phyloP scores from a whole-genome alignment of 257 asterid species.

The Nicotiana obtusifolia region DNA sequence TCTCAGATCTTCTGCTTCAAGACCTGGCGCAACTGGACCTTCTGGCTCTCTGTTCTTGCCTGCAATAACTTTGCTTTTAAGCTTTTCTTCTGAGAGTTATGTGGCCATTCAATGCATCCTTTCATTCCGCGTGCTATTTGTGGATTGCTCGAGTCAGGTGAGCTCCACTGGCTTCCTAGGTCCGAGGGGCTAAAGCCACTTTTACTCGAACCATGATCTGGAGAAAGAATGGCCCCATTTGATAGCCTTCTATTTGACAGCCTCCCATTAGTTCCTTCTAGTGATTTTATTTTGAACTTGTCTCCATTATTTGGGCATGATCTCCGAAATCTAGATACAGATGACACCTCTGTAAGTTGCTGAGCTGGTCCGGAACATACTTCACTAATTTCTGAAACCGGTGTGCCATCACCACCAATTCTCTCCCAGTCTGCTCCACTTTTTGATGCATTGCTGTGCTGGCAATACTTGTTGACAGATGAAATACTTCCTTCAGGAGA shows the following conservation, averaged over 20 bases:
- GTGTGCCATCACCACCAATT: conserved; percentile 32
- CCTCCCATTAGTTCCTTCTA: conserved; percentile 21
- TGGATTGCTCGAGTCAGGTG: conserved; percentile 60
- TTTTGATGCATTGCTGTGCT: conserved; percentile 30
- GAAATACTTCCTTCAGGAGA: conserved; percentile 54
- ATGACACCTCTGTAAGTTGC: conserved; percentile 37
- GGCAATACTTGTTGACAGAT: conserved; percentile 30
- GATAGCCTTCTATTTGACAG: conserved; percentile 39
- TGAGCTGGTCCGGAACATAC: conserved; percentile 27
- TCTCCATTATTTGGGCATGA: conserved; percentile 27
- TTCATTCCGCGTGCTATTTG: conserved; percentile 58
- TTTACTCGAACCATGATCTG: conserved; percentile 39
- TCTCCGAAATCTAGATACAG: conserved; percentile 48
- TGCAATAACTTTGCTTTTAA: conserved; percentile 68
- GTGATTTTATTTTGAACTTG: conserved; percentile 2
- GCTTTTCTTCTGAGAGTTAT: conserved; percentile 52
- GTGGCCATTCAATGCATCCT: conserved; percentile 93
- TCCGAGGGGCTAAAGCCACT: conserved; percentile 47
- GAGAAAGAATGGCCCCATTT: conserved; percentile 37
- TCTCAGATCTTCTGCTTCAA: conserved; percentile 70
- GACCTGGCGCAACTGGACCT: conserved; percentile 87
- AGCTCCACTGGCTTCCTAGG: conserved; percentile 57
- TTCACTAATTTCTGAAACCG: conserved; percentile 40
- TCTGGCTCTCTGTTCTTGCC: conserved; percentile 81
- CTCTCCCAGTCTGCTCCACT: conserved; percentile 33